A percentile compares a stretch with the other conserved stretches of the same genome.
These are phyloP conservation scores for Ashbya aceris DNA, from an alignment of 1,139 yeast species.

Conservation along the genomic window DNA sequence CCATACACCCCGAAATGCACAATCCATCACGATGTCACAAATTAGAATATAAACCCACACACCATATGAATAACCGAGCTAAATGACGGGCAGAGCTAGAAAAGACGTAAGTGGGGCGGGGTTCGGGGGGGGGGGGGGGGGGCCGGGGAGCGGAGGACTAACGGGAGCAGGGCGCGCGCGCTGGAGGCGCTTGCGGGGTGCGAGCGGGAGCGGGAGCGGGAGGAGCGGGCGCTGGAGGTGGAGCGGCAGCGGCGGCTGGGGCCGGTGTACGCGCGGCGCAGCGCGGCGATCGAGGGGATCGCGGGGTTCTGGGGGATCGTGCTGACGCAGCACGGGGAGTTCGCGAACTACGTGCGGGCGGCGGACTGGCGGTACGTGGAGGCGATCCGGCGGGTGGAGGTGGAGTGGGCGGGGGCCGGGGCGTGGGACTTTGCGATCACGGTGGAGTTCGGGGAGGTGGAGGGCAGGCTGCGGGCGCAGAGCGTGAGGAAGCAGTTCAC, in stretches of 20 bases:
- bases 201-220: slow-evolving; percentile 45
- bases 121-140: no score
- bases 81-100: no score
- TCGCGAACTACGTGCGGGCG: slow-evolving; percentile 57
- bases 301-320: slow-evolving; percentile 74
- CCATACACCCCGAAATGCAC: no score
- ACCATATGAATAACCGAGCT: no score
- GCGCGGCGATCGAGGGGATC: slow-evolving; percentile 37
- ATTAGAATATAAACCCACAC: no score
- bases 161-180: slow-evolving; percentile 10
- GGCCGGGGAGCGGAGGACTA: no score
- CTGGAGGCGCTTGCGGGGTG: slow-evolving; percentile 41
- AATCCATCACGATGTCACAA: no score
- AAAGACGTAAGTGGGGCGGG: no score
- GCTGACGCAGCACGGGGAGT: slow-evolving; percentile 65
- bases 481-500: slow-evolving; percentile 45
- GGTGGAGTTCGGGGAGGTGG: slow-evolving; percentile 37
- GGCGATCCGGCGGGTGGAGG: slow-evolving; percentile 45
- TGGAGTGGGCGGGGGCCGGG: slow-evolving; percentile 26
- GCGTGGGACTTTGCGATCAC: slow-evolving; percentile 49
- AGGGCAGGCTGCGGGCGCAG: slow-evolving; percentile 40
- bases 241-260: slow-evolving; percentile 42
- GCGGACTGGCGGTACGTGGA: slow-evolving; percentile 65
- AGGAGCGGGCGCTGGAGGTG: slow-evolving; percentile 47
- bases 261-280: slow-evolving; percentile 42